Percentiles rank a stretch among this genome's conserved stretches.
Evolutionary conservation across 176 grass and related monocot species (phyloP).

Genomic region (Raddia guianensis): DNA sequence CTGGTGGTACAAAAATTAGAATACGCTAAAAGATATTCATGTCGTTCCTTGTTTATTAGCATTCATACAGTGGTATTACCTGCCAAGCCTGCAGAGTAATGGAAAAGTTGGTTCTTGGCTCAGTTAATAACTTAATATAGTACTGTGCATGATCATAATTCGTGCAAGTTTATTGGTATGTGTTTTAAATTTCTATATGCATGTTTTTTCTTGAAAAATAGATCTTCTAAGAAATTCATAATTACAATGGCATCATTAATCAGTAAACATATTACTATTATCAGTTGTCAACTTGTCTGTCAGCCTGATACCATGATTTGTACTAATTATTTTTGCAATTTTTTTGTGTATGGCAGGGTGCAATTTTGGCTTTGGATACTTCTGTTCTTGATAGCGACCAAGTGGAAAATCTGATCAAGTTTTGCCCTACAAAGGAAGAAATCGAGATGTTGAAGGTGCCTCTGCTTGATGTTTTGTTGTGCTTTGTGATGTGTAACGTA

Average conservation of each 20-base stretch:
- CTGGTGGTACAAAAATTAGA: background rate
- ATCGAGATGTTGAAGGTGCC: constrained; percentile 95
- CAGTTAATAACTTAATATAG: background rate
- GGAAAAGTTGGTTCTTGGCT: background rate
- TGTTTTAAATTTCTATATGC: constrained; percentile 35
- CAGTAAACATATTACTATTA: constrained; percentile 21
- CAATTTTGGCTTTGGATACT: constrained; percentile 84
- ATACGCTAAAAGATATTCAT: background rate
- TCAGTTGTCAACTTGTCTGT: background rate
- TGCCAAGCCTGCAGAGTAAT: constrained; percentile 14
- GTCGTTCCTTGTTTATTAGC: constrained; percentile 7
- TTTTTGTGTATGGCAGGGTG: constrained; percentile 53
- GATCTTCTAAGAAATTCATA: constrained; percentile 31
- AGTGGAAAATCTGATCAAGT: constrained; percentile 99
- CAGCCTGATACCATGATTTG: constrained; percentile 6
- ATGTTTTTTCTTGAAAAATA: background rate
- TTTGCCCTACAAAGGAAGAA: constrained; percentile 98
- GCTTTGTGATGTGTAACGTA: constrained; percentile 19
- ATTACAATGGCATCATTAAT: constrained; percentile 2
- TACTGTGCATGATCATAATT: constrained; percentile 1
- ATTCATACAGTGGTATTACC: constrained; percentile 3
- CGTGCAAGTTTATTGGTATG: constrained; percentile 29
- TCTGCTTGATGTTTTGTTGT: constrained; percentile 10
- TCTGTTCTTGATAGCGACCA: constrained; percentile 94
- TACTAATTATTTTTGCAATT: constrained; percentile 33